Percentiles rank a stretch among this genome's conserved stretches.
phyloP scores from a whole-genome alignment of 2,329 filamentous ascomycete species.

The Diaporthe capsici region DNA sequence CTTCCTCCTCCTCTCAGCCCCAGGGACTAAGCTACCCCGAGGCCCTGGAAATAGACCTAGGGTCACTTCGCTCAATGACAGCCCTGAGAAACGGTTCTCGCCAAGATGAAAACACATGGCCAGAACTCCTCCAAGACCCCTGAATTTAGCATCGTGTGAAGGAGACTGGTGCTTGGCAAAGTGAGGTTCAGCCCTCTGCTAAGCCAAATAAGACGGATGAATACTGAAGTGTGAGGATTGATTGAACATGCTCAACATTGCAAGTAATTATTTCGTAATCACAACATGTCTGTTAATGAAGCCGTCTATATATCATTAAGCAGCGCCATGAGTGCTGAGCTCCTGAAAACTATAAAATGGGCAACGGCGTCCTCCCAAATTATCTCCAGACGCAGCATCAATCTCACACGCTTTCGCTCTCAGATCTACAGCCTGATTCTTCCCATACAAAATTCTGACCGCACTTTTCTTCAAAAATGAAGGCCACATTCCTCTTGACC shows the following conservation, averaged over 20 bases:
- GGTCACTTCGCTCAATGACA: background rate
- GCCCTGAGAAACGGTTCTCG: background rate
- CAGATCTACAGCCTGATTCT: background rate
- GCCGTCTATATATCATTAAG: background rate
- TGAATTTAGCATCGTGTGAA: constrained; percentile 2
- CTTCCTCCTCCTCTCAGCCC: background rate
- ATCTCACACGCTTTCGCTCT: background rate
- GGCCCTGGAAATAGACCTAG: constrained; percentile 14
- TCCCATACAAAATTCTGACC: background rate
- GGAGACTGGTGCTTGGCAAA: constrained; percentile 7
- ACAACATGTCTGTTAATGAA: background rate
- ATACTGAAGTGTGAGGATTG: background rate
- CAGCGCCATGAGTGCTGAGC: background rate
- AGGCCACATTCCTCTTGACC: background rate
- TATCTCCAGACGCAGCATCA: background rate
- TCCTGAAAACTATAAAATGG: background rate
- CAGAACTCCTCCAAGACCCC: background rate
- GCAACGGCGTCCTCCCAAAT: background rate
- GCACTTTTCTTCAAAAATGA: background rate
- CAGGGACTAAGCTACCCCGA: background rate
- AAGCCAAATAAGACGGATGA: background rate
- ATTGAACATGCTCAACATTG: background rate
- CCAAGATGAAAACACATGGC: constrained; percentile 1
- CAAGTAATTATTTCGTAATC: background rate
- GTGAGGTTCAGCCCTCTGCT: background rate